These are phyloP conservation scores for Pythium sp. DNA, from an alignment of 352 stramenopile genomes.

Conservation along the genomic window DNA sequence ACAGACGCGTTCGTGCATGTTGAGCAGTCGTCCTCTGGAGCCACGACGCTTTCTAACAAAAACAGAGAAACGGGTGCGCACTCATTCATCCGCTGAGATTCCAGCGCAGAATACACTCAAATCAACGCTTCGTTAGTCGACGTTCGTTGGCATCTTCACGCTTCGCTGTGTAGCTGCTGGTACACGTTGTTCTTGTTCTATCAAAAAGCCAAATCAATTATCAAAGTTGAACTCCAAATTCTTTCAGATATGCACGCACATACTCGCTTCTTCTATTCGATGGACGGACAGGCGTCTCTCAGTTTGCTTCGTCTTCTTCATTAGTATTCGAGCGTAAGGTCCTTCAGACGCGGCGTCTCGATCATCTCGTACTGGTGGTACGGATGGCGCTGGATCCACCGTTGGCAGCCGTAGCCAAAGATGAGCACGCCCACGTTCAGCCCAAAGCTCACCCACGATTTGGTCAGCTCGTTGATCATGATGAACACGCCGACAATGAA, in stretches of 20 bases:
- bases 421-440: constrained; percentile 53
- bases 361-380: constrained; percentile 65
- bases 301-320: neutral
- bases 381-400: constrained; percentile 59
- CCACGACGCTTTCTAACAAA: neutral
- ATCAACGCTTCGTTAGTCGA: neutral
- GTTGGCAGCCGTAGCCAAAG: constrained; percentile 51
- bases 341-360: constrained; percentile 31
- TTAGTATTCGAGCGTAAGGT: constrained; percentile 46
- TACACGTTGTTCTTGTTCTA: neutral
- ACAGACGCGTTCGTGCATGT: neutral
- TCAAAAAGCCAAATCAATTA: neutral
- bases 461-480: constrained; percentile 79
- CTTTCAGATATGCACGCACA: neutral
- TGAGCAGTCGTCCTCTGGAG: neutral
- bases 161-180: too few species aligned
- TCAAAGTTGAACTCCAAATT: neutral
- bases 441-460: constrained; percentile 63
- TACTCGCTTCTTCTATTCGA: neutral
- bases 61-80: neutral
- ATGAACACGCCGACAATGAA: constrained; percentile 72
- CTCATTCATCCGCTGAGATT: neutral
- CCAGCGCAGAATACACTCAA: neutral
- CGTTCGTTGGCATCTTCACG: neutral
- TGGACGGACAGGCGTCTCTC: too few species aligned